Percentiles rank a stretch among this genome's conserved stretches.
Evolutionary conservation across 345 rosid species (phyloP).

Genomic region (Sonneratia caseolaris): DNA sequence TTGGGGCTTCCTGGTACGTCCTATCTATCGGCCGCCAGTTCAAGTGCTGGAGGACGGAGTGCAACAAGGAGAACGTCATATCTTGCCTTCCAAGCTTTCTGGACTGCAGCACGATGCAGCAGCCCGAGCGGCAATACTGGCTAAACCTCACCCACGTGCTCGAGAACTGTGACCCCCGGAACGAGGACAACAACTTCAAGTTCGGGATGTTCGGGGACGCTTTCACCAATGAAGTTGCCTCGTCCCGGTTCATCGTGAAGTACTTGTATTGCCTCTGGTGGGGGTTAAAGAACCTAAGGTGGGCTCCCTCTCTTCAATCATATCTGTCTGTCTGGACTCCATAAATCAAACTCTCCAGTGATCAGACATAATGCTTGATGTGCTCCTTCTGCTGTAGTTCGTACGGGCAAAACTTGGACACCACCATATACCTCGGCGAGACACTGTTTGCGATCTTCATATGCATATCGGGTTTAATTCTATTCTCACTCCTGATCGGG

Average conservation of each 20-base stretch:
- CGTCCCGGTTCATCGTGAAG: constrained; percentile 37
- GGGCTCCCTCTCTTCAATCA: neutral
- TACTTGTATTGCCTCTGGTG: constrained; percentile 85
- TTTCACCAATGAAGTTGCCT: constrained; percentile 51
- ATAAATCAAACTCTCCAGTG: neutral
- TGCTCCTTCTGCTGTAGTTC: constrained; percentile 31
- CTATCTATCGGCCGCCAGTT: constrained; percentile 65
- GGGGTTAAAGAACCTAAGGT: constrained; percentile 85
- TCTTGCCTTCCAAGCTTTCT: constrained; percentile 56
- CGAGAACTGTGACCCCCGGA: constrained; percentile 44
- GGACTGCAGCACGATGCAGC: constrained; percentile 36
- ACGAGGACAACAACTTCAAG: constrained; percentile 31
- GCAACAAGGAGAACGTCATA: constrained; percentile 35
- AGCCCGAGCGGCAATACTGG: constrained; percentile 61
- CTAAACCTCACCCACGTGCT: constrained; percentile 47
- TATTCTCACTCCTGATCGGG: constrained; percentile 76
- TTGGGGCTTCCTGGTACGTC: constrained; percentile 80
- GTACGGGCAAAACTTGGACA: constrained; percentile 71
- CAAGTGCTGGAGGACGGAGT: constrained; percentile 60
- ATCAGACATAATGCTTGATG: neutral
- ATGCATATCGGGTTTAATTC: constrained; percentile 56
- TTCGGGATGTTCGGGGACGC: constrained; percentile 81
- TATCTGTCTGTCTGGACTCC: neutral
- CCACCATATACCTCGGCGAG: constrained; percentile 64
- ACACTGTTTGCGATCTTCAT: constrained; percentile 58